Evolutionary conservation across 2,329 filamentous ascomycete species (phyloP), one percentile per base, ranked within the genome.

Genomic region (Zymoseptoria brevis): DNA sequence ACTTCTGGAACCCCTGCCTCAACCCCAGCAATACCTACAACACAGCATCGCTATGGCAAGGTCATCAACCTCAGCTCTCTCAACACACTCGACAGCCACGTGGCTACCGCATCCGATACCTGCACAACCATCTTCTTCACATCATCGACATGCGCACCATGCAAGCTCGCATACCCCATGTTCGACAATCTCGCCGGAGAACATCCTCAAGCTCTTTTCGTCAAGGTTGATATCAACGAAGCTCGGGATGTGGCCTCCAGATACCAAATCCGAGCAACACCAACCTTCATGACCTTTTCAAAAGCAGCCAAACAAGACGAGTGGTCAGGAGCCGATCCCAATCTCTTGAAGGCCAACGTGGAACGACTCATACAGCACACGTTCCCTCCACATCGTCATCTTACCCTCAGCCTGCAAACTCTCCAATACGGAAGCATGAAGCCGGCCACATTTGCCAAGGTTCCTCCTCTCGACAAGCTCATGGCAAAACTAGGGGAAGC

Each of bases 91-190:
- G 80, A 90, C 45, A 75, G 75, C 19, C 75, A 87, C 1, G 77
- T 94, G 5, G 72, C 76, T 0, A 75, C 77, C 1, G 87, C 88
- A 0, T 79, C 79, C 26, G 79, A 81, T 4, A 86, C 87, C 0
- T 90, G 87, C 61, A 89, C 89, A 0, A 83, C 93, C 45, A 81
- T 96, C 58, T 96, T 96, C 78, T 97, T 97, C 76, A 96, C 93
- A 0, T 96, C 90, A 3, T 83, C 88, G 1, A 94, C 87, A 2
- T 96, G 92, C 70, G 82, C 85, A 0, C 91, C 92, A 0, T 96
- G 93, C 80, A 93, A 88, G 72, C 75, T 84, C 16, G 81, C 93
- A 1, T 95, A 96, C 68, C 90, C 92, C 1, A 75, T 87, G 0
- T 97, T 90, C 68, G 88, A 95, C 61, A 80, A 89, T 64, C 79